Conservation (phyloP, 495 filamentous ascomycete species). For the Bombardia bombarda region DNA sequence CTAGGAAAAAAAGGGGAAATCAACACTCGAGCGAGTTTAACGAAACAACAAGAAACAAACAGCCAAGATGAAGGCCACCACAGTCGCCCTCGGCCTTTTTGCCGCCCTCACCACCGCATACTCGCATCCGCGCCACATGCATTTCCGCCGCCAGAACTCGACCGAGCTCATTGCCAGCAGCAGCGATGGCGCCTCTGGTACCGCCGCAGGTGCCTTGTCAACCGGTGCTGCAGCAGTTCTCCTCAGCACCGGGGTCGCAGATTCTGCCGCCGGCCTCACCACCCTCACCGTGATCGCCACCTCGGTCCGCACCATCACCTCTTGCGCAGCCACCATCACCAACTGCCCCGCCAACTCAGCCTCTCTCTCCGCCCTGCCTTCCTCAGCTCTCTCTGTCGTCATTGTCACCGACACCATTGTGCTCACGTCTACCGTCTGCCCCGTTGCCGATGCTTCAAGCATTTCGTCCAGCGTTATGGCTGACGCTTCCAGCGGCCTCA, state of each 20-base stretch:
- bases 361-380: constrained; percentile 21
- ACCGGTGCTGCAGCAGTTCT: background rate
- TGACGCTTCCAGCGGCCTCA: constrained; percentile 26
- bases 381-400: constrained; percentile 23
- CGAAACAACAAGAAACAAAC: constrained; percentile 8
- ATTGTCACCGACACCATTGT: constrained; percentile 38
- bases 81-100: constrained; percentile 36
- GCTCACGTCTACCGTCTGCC: constrained; percentile 38
- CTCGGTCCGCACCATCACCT: constrained; percentile 51
- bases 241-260: constrained; percentile 3
- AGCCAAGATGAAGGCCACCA: constrained; percentile 39
- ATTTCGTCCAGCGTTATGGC: constrained; percentile 31
- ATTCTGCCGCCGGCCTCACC: constrained; percentile 20
- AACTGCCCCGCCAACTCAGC: constrained; percentile 50
- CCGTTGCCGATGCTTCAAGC: constrained; percentile 31
- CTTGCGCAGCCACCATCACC: constrained; percentile 53
- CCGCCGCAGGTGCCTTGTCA: constrained; percentile 6
- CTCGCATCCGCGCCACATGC: constrained; percentile 33
- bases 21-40: too few relatives aligned
- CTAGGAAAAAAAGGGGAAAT: constrained; percentile 5
- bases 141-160: constrained; percentile 28
- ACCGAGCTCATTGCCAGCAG: constrained; percentile 27
- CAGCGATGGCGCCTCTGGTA: constrained; percentile 43
- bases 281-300: constrained; percentile 48
- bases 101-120: constrained; percentile 34